Evolutionary conservation across 2,329 filamentous ascomycete species (phyloP).

Genomic region (Fusarium sp.): DNA sequence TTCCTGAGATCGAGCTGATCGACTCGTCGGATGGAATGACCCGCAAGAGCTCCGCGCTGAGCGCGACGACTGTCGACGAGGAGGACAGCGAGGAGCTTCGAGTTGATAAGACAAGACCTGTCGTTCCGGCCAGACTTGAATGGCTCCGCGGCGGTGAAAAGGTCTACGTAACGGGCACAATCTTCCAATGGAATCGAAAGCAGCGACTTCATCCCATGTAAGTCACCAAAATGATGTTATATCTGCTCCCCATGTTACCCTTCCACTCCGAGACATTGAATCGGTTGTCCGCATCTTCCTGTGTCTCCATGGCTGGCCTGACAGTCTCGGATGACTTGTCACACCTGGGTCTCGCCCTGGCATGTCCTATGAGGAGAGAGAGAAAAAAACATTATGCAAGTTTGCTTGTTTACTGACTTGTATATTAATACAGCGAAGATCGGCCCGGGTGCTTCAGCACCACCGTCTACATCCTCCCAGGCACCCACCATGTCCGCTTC

Average conservation of each 20-base stretch:
- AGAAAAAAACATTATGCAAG: background rate
- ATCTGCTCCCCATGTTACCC: constrained; percentile 6
- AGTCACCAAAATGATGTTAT: constrained; percentile 54
- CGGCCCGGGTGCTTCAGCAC: constrained; percentile 77
- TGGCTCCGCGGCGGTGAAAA: constrained; percentile 89
- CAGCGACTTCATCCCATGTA: constrained; percentile 88
- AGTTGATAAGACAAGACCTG: constrained; percentile 79
- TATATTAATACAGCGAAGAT: constrained; percentile 58
- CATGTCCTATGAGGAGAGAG: background rate
- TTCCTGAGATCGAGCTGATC: constrained; percentile 66
- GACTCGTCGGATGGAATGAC: constrained; percentile 63
- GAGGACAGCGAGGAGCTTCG: constrained; percentile 82
- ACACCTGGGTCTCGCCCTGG: constrained; percentile 22
- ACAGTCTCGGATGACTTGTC: constrained; percentile 37
- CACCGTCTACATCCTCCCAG: constrained; percentile 85
- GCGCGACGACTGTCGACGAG: constrained; percentile 78
- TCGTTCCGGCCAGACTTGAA: constrained; percentile 86
- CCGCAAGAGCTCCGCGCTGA: constrained; percentile 69
- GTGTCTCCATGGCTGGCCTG: constrained; percentile 42
- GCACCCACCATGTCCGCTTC: constrained; percentile 97
- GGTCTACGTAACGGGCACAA: constrained; percentile 96
- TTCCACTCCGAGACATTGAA: constrained; percentile 37
- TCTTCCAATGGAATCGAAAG: constrained; percentile 97
- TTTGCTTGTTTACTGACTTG: constrained; percentile 29
- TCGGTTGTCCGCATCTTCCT: constrained; percentile 39